phyloP scores from a whole-genome alignment of 192 early-diverging fungal species.

The Gigaspora rosea region DNA sequence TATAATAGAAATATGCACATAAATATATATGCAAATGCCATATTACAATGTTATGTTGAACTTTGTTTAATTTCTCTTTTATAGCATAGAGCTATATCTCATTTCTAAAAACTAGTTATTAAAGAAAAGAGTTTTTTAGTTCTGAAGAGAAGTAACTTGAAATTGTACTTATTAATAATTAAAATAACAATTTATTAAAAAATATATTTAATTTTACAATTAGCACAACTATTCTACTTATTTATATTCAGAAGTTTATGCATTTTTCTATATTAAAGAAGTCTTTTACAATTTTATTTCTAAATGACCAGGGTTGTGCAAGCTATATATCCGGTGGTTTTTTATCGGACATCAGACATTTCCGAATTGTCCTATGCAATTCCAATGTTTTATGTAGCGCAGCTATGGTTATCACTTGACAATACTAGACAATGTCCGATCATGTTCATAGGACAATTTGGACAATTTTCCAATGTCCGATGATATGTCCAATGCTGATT shows the following conservation, averaged over 20 bases:
- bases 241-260: slow-evolving; percentile 5
- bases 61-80: slow-evolving; percentile 6
- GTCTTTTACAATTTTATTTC: slow-evolving; percentile 25
- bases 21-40: slow-evolving; percentile 29
- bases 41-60: slow-evolving; percentile 26
- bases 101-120: slow-evolving; percentile 20
- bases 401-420: too few relatives aligned
- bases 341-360: too few relatives aligned
- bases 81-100: slow-evolving; percentile 1
- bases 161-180: slow-evolving; percentile 7
- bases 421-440: too few relatives aligned
- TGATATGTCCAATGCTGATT: too few relatives aligned
- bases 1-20: neutral
- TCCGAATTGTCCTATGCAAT: too few relatives aligned
- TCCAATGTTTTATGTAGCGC: too few relatives aligned
- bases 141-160: slow-evolving; percentile 21
- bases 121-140: neutral
- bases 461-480: too few relatives aligned
- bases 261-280: slow-evolving; percentile 18
- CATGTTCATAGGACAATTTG: too few relatives aligned
- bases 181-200: neutral
- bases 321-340: too few relatives aligned
- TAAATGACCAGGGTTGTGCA: too few relatives aligned
- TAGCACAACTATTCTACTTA: slow-evolving; percentile 15
- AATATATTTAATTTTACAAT: neutral